Base-by-base conservation (phyloP, 2,329 filamentous ascomycete species). In the Botryotinia convoluta region DNA sequence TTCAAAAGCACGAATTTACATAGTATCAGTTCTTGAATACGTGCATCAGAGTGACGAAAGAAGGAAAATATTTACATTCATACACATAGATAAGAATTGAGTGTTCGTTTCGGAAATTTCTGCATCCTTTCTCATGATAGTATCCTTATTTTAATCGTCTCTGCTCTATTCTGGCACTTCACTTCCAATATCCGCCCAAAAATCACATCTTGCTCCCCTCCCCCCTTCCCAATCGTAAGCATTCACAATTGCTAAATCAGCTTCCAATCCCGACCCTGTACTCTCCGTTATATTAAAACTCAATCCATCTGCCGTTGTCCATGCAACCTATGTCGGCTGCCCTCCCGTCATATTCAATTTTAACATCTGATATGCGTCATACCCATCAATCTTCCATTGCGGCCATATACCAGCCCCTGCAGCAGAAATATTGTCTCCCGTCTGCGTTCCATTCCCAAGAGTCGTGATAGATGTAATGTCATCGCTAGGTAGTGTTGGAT, bases 161-260 rank as follows among this genome's bases (percentile, higher is more conserved):
- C 22, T 16, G 8, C 26, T 37, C n/a, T 42, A 75, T 59, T 74
- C 75, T 9, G 75, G 74, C 14, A 76, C 75, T 7, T 62, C 61
- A 37, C 22, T 39, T 8, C 75, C 75, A 26, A 75, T 37, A 1
- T 51, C 42, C 22, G 64, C 71, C 75, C 74, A 77, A 59, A 76
- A 75, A 48, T 73, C 48, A 73, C 75, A 77, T 51, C 75, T 70
- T 26, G 32, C 54, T 7, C 75, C 75, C 51, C 75, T 62, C 4
- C 72, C 74, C 32, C 63, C 73, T 54, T 77, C 76, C 76, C 76
- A 77, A 18, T 14, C 63, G 45, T 59, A 76, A 10, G 74, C 76
- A 77, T 77, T 63, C 22, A 76, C 76, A 18, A 74, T n/a, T 35
- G 59, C 69, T n/a, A 76, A 72, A 77, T 72, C 63, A 10, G 71